A percentile compares a stretch with the other conserved stretches of the same genome.
Evolutionary conservation across 345 rosid species (phyloP).

Genomic region (Raphanus raphanistrum): DNA sequence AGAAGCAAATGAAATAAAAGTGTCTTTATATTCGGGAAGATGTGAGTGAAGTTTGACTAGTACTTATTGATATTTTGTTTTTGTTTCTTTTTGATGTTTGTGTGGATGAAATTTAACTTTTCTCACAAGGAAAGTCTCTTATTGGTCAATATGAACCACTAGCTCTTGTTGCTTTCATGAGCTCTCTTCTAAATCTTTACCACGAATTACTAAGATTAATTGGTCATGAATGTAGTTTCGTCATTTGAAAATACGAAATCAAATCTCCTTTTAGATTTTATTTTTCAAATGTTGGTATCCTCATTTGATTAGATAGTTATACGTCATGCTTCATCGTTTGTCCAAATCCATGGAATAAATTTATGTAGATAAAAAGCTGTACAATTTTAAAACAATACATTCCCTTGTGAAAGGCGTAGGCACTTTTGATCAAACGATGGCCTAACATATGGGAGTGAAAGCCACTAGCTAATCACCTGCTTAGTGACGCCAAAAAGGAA

Average conservation of each 20-base stretch:
- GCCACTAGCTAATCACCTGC: background rate
- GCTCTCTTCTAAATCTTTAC: background rate
- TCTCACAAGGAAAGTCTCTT: background rate
- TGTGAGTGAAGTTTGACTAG: background rate
- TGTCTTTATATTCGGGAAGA: background rate
- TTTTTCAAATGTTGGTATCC: background rate
- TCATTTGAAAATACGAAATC: background rate
- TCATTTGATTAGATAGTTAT: background rate
- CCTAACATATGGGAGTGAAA: background rate
- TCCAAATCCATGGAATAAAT: background rate
- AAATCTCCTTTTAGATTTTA: conserved; percentile 13
- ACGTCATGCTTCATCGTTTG: conserved; percentile 1
- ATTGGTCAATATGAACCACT: background rate
- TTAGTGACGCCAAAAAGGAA: background rate
- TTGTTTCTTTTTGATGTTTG: background rate
- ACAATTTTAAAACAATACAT: background rate
- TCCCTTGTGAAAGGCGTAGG: background rate
- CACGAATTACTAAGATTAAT: background rate
- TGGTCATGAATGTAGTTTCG: background rate
- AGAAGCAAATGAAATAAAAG: background rate
- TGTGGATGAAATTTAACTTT: background rate
- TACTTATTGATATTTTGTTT: background rate
- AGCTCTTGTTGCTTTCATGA: background rate
- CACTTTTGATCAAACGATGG: background rate
- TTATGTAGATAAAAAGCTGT: background rate